Conservation (phyloP, 148 eudicot genomes). For the Hydrangea macrophylla region DNA sequence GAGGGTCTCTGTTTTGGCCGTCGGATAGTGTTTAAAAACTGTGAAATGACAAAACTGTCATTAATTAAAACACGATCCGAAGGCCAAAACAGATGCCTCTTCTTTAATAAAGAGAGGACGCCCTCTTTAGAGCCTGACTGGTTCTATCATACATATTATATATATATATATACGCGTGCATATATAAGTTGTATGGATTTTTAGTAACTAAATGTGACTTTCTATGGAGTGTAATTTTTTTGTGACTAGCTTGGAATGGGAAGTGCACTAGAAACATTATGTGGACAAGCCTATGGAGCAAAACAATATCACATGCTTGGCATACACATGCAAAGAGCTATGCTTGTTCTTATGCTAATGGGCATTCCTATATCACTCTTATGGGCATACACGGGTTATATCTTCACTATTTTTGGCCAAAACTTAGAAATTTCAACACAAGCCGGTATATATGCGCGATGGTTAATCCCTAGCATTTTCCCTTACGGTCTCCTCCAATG, state of each 20-base stretch:
- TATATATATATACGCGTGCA: background rate
- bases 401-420: background rate
- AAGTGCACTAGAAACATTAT: conserved; percentile 17
- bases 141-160: too few species aligned
- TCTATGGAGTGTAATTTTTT: too few species aligned
- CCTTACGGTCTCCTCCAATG: conserved; percentile 17
- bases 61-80: too few species aligned
- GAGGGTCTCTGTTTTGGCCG: too few species aligned
- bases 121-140: too few species aligned
- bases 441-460: conserved; percentile 5
- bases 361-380: conserved; percentile 9
- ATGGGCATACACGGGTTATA: background rate
- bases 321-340: conserved; percentile 17
- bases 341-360: conserved; percentile 1
- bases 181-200: too few species aligned
- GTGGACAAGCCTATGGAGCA: conserved; percentile 19
- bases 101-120: too few species aligned
- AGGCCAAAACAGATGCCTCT: too few species aligned
- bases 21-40: too few species aligned
- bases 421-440: conserved; percentile 7
- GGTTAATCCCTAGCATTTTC: conserved; percentile 17
- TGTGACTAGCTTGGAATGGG: conserved; percentile 15
- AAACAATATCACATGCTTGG: conserved; percentile 19
- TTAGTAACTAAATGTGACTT: too few species aligned
- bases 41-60: too few species aligned